Evolutionary conservation across 441 rosid species (phyloP).

Genomic region (Metrosideros polymorpha): DNA sequence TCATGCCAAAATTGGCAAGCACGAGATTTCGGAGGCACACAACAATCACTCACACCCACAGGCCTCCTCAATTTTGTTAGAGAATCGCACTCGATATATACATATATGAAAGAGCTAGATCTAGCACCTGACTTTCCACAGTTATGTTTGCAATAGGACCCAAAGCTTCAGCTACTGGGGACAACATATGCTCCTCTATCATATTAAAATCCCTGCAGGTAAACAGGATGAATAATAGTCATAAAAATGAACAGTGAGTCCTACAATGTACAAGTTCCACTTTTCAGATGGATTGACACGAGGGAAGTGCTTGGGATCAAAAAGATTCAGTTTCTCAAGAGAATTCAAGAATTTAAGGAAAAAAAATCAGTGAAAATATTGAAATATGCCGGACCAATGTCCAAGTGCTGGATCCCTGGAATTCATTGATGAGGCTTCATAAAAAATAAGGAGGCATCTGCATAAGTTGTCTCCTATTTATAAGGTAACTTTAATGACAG

Average conservation of each 20-base stretch:
- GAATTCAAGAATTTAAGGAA: neutral
- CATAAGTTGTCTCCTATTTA: neutral
- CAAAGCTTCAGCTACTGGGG: conserved; percentile 64
- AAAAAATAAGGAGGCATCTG: neutral
- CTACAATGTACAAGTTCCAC: neutral
- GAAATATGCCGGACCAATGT: neutral
- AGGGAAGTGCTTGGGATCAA: neutral
- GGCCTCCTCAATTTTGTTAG: neutral
- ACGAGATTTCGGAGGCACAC: neutral
- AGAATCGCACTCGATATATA: neutral
- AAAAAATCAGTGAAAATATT: neutral
- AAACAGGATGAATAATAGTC: neutral
- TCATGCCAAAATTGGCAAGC: neutral
- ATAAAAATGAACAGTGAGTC: neutral
- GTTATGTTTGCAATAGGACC: conserved; percentile 67
- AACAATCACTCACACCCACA: neutral
- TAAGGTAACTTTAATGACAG: neutral
- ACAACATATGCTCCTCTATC: conserved; percentile 55
- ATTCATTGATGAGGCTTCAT: neutral
- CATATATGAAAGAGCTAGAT: neutral
- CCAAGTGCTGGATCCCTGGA: neutral
- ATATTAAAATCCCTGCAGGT: conserved; percentile 67
- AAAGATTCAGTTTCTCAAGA: neutral
- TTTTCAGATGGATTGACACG: neutral
- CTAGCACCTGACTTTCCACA: conserved; percentile 84